A percentile compares a stretch with the other conserved stretches of the same genome.
Conservation (phyloP, 1,284 basidiomycete genomes). For the Ceratorhiza oryzae-sativae region DNA sequence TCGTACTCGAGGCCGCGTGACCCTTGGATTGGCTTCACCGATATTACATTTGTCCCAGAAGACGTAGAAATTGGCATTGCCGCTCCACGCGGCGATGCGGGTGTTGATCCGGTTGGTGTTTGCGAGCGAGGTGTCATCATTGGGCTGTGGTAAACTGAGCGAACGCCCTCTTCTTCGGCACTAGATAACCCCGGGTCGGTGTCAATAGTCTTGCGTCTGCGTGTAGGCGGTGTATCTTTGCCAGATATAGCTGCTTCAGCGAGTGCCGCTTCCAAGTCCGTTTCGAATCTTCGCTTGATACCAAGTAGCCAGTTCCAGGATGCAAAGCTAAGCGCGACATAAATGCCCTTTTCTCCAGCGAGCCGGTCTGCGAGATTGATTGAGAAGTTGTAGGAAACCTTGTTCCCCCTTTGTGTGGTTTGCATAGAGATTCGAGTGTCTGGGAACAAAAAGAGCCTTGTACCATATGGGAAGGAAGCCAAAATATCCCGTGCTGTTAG, state of each 20-base stretch:
- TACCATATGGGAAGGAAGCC: constrained; percentile 7
- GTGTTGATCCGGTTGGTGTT: constrained; percentile 28
- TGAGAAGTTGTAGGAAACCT: constrained; percentile 72
- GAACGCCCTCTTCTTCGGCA: constrained; percentile 21
- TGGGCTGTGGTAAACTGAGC: constrained; percentile 30
- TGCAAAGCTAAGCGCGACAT: constrained; percentile 79
- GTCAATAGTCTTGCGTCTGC: constrained; percentile 15
- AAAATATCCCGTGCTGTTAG: constrained; percentile 14
- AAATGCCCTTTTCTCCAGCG: constrained; percentile 66
- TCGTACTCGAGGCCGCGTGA: constrained; percentile 34
- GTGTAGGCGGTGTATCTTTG: constrained; percentile 11
- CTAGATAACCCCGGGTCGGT: constrained; percentile 14
- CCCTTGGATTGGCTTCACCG: constrained; percentile 17
- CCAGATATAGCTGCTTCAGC: constrained; percentile 4
- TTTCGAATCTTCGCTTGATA: constrained; percentile 28
- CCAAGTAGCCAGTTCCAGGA: constrained; percentile 73
- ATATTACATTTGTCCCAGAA: constrained; percentile 13
- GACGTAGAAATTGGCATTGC: constrained; percentile 5
- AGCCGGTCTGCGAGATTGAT: constrained; percentile 65
- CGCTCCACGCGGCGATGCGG: constrained; percentile 14
- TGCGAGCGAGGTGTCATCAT: constrained; percentile 13
- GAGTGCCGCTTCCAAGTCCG: constrained; percentile 24
- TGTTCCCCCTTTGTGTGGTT: constrained; percentile 45
- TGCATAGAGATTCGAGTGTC: constrained; percentile 73
- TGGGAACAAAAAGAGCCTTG: constrained; percentile 55